Base-by-base conservation (phyloP, 1,284 basidiomycete species). In the Fomitopsis schrenkii region DNA sequence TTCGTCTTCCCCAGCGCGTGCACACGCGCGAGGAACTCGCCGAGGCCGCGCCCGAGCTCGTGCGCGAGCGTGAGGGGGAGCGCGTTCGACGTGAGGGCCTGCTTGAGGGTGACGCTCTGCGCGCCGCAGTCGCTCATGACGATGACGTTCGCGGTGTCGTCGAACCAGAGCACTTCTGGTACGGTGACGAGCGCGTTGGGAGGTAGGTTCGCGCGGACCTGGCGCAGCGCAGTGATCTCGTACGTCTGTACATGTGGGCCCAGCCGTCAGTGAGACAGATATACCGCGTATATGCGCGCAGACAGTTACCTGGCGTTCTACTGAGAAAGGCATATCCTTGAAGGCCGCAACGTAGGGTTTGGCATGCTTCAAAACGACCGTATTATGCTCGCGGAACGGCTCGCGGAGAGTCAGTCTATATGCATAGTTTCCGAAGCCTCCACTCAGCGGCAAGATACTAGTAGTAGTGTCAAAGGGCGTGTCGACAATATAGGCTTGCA, bases 121-220 rank as follows among this genome's bases (percentile, higher is more conserved):
- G 67, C 69, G 3, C 87, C 87, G 57, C 76, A 78, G 62, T 88
- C 87, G 42, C 85, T 82, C 79, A 88, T 86, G 68, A 88, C 78
- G 38, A 88, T 76, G 6, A 80, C 78, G 62, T 81, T 74, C 9
- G 70, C 75, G 19, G 72, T 70, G 22, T 78, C 71, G 66, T 88
- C 87, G 67, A 82, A 81, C 40, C 75, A 70, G 64, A 81, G 74
- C 9, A 88, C 74, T 9, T 62, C 66, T 0, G 87, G 86, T 1
- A 83, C 79, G 1, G 74, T 78, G 42, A 83, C 77, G 10, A 80
- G 60, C 1, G 76, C 68, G n/a, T 74, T 68, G 1, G 58, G 50
- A 5, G 76, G 70, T 1, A 80, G 64, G 62, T 71, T 70, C 26
- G 64, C 67, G 12, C 69, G 66, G 30, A 83, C 77, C 26, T 75